Evolutionary conservation across 2,329 filamentous ascomycete species (phyloP), one percentile per base, ranked within the genome.

Genomic region (Stachybotrys chlorohalonatus): DNA sequence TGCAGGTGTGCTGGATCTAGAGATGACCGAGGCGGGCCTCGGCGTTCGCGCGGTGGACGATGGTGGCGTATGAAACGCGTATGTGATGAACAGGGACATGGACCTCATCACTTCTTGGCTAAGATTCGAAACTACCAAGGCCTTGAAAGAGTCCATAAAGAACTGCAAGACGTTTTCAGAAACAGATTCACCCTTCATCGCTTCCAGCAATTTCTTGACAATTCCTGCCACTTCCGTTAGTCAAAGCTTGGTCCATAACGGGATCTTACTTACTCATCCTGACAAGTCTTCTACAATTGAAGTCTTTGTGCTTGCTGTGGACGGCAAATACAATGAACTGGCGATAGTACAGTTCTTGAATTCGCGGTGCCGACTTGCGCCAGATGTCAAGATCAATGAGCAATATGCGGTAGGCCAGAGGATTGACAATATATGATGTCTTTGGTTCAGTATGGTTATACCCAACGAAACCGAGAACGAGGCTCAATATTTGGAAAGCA

Each of bases 331-430:
- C 87, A 57, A 87, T 78, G 64, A 97, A 97, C 66, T 99, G 94
- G 57, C 86, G 85, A 71, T 96, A 97, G 70, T 97, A 99, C 30
- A 96, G 76, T 62, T 88, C 86, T 65, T 96, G 90, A 0, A 92
- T 89, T 16, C 85, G 79, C 6, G 83, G 68, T 39, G 89, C 86
- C 24, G 88, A 89, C 69, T 84, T 86, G 59, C 93, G 83, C 94
- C 94, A 99, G 17, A 93, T 87, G 63, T 96, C 93, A 60, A 95
- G 83, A 69, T 99, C 94, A 53, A 97, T 89, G 31, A 99, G 78
- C 16, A 99, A 77, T 39, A 96, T 86, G 49, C 94, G 86, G 70
- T 97, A 99, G 5, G 93, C 94, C 58, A 99, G 79, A 0, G 94
- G 93, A 63, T 99, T 99, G 61, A 95, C 89, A 66, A 99, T 95